Evolutionary conservation across 139 green algal species (phyloP).

Genomic region (Chlorella sp.): DNA sequence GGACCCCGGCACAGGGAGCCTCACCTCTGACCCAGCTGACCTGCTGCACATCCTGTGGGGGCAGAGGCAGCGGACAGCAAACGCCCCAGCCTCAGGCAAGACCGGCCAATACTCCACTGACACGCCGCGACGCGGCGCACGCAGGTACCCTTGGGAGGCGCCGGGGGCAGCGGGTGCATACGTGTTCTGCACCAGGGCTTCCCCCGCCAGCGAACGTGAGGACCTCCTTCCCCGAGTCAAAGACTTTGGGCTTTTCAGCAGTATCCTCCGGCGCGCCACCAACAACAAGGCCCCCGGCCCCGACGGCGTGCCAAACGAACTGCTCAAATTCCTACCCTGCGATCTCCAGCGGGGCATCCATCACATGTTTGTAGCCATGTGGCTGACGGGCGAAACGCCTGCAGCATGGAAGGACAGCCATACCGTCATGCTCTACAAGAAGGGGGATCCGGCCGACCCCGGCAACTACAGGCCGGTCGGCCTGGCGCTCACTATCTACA

Average conservation of each 20-base stretch:
- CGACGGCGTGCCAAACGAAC: constrained; percentile 41
- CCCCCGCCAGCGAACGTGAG: no score
- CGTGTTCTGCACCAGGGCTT: neutral
- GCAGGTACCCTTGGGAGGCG: neutral
- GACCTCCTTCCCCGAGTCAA: constrained; percentile 3
- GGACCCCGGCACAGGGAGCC: neutral
- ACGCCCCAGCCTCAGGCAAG: neutral
- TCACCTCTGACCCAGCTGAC: neutral
- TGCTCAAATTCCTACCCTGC: constrained; percentile 31
- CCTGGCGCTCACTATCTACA: constrained; percentile 38
- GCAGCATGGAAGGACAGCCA: constrained; percentile 28
- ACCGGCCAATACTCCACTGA: neutral
- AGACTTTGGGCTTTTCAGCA: constrained; percentile 10
- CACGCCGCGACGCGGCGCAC: neutral
- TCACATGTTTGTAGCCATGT: constrained; percentile 36
- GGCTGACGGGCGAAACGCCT: constrained; percentile 35
- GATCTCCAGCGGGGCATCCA: constrained; percentile 15
- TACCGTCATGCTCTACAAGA: constrained; percentile 44
- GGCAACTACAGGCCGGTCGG: constrained; percentile 40
- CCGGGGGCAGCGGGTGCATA: neutral
- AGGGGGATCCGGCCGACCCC: constrained; percentile 8
- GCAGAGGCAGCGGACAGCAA: neutral
- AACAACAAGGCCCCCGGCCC: constrained; percentile 31
- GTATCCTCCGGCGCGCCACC: constrained; percentile 2
- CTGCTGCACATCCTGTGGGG: neutral